Evolutionary conservation across 371 early-diverging fungal species (phyloP), one percentile per base, ranked within the genome.

Genomic region (Dipsacomyces acuminosporus): DNA sequence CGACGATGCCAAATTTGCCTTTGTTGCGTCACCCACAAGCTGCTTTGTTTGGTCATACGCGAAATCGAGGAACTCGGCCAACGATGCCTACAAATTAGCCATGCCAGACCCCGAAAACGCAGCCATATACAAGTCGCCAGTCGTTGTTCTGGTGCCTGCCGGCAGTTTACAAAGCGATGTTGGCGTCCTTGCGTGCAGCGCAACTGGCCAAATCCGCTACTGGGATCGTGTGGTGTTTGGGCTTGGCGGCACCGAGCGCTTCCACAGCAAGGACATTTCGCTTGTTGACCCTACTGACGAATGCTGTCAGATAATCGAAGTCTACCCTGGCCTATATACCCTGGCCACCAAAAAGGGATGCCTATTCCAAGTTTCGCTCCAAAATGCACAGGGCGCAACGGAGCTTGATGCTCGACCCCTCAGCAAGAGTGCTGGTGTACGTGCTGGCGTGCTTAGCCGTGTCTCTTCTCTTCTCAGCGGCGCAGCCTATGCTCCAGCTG

Each of bases 221-320:
- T 72, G 72, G 72, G 61, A 54, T 8, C 54, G 56, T 35, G 64
- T 72, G n/a, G 72, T 58, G 15, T 66, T 62, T 56, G 69, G 72
- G 1, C 59, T 63, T 30, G 63, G 63, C 34, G 69, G 63, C 15
- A 24, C 67, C 15, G 56, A 51, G 18, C 52, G 48, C 5, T 65
- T 58, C 26, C 44, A 50, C 21, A 36, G 21, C 35, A 35, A 13
- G 7, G 25, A 19, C 3, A 17, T 56, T 17, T 41, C 22, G 35
- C 47, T 62, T 15, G 9, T 11, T 2, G 64, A 55, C n/a, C 15
- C 40, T 9, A 13, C 35, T 6, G 69, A 66, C 25, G 54, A 52
- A 3, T 58, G 56, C 33, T 38, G 19, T 13, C 57, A 41, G 20
- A 50, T 63, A 8, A 30, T 19, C 17, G 55, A 58, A 17, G 51